These are phyloP conservation scores for Penicillium fimorum DNA, from an alignment of 495 filamentous ascomycete genomes.

Conservation along the genomic window DNA sequence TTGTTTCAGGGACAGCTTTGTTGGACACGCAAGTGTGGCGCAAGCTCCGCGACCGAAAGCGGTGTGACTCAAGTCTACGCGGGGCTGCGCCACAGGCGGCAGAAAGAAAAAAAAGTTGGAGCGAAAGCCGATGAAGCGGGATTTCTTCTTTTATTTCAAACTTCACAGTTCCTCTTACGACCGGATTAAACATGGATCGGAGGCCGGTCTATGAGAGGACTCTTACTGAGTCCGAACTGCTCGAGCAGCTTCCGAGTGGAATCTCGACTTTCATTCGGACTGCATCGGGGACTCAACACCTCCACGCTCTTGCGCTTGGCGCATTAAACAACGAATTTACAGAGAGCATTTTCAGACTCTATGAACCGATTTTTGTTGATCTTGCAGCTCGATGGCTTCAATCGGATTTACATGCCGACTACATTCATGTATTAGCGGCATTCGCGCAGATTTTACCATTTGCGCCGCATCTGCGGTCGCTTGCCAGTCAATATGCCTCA, in stretches of 20 bases:
- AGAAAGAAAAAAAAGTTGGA: conserved; percentile 41
- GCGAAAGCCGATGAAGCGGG: conserved; percentile 15
- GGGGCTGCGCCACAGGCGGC: conserved; percentile 38
- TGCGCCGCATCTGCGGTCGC: conserved; percentile 62
- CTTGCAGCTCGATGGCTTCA: conserved; percentile 72
- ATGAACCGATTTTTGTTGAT: conserved; percentile 73
- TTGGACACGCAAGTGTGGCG: conserved; percentile 22
- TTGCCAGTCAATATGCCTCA: conserved; percentile 46
- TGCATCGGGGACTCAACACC: conserved; percentile 60
- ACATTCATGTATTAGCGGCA: conserved; percentile 58
- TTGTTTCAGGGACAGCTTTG: conserved; percentile 16
- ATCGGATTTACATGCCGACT: conserved; percentile 43
- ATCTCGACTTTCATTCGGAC: conserved; percentile 61
- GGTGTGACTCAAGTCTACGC: conserved; percentile 27
- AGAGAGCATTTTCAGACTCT: conserved; percentile 64
- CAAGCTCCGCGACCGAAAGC: conserved; percentile 33
- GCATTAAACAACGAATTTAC: conserved; percentile 66
- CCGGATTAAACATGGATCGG: conserved; percentile 42
- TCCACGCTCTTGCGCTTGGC: conserved; percentile 64
- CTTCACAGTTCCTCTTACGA: conserved; percentile 37
- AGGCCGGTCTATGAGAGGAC: conserved; percentile 46
- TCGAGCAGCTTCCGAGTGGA: conserved; percentile 61
- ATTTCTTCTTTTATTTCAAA: conserved; percentile 27
- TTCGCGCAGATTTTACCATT: conserved; percentile 79
- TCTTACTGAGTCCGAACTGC: conserved; percentile 45